A percentile compares a stretch with the other conserved stretches of the same genome.
Evolutionary conservation across 2,329 filamentous ascomycete genomes (phyloP).

Genomic region (Cercospora nicotianae): DNA sequence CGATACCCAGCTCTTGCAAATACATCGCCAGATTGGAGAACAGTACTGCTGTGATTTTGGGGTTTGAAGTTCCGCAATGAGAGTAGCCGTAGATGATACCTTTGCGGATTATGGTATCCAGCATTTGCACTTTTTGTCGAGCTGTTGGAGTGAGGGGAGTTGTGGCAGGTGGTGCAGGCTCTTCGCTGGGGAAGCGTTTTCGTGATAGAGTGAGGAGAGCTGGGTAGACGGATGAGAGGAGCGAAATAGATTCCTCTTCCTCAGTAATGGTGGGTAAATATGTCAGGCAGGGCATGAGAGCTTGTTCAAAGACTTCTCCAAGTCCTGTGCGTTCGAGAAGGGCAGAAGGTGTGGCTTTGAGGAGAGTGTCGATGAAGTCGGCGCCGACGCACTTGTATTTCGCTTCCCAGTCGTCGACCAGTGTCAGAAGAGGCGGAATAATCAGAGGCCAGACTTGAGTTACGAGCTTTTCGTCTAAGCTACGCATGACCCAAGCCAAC

Average conservation of each 20-base stretch:
- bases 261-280: conserved; percentile 76
- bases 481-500: conserved; percentile 61
- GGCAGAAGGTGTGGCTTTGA: conserved; percentile 54
- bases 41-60: conserved; percentile 58
- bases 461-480: conserved; percentile 54
- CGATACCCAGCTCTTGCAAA: conserved; percentile 59
- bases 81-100: conserved; percentile 49
- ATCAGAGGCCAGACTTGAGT: conserved; percentile 65
- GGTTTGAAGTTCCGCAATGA: conserved; percentile 58
- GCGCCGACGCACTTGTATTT: conserved; percentile 59
- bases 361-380: conserved; percentile 54
- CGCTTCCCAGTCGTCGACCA: conserved; percentile 64
- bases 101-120: conserved; percentile 48
- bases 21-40: conserved; percentile 53
- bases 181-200: conserved; percentile 42
- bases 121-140: conserved; percentile 40
- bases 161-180: background rate
- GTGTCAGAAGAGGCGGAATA: conserved; percentile 67
- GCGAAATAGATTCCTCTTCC: conserved; percentile 63
- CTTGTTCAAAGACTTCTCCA: conserved; percentile 66
- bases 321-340: conserved; percentile 65
- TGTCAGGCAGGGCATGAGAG: conserved; percentile 69
- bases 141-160: conserved; percentile 37
- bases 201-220: conserved; percentile 61
- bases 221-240: conserved; percentile 67